Conservation (phyloP, 2,329 filamentous ascomycete genomes). For the Leptosphaerulina australis region DNA sequence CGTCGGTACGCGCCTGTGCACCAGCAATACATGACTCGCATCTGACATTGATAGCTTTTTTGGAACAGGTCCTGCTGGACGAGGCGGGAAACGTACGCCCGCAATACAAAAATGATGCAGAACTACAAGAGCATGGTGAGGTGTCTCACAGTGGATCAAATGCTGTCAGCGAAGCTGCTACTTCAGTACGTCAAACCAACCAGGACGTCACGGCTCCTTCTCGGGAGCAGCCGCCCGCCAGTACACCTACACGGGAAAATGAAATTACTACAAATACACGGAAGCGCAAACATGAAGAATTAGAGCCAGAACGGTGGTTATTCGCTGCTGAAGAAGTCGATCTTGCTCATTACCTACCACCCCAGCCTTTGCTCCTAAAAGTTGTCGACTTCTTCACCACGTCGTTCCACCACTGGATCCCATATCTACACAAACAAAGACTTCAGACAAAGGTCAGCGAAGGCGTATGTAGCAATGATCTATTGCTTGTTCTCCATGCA, state of each 20-base stretch:
- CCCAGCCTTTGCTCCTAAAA: conserved; percentile 34
- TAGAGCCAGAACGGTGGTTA: conserved; percentile 23
- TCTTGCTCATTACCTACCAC: conserved; percentile 35
- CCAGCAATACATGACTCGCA: background rate
- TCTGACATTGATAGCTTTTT: conserved; percentile 33
- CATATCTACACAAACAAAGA: conserved; percentile 41
- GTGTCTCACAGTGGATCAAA: background rate
- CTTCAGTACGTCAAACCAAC: background rate
- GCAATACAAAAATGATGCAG: conserved; percentile 25
- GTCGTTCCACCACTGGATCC: conserved; percentile 47
- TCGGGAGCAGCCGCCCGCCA: background rate
- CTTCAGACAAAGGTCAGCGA: conserved; percentile 33
- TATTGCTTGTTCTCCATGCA: conserved; percentile 38
- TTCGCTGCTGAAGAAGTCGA: conserved; percentile 30
- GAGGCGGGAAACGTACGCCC: conserved; percentile 32
- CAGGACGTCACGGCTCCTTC: background rate
- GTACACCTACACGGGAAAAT: background rate
- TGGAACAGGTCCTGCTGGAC: conserved; percentile 41
- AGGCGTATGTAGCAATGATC: conserved; percentile 19
- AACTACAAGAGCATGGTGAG: background rate
- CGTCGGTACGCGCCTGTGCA: conserved; percentile 29
- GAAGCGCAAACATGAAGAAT: conserved; percentile 34
- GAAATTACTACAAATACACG: conserved; percentile 18
- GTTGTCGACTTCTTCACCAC: conserved; percentile 40
- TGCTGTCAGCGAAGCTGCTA: background rate